These are phyloP conservation scores for Amauroascus niger DNA, from an alignment of 2,329 filamentous ascomycete genomes.

Conservation along the genomic window DNA sequence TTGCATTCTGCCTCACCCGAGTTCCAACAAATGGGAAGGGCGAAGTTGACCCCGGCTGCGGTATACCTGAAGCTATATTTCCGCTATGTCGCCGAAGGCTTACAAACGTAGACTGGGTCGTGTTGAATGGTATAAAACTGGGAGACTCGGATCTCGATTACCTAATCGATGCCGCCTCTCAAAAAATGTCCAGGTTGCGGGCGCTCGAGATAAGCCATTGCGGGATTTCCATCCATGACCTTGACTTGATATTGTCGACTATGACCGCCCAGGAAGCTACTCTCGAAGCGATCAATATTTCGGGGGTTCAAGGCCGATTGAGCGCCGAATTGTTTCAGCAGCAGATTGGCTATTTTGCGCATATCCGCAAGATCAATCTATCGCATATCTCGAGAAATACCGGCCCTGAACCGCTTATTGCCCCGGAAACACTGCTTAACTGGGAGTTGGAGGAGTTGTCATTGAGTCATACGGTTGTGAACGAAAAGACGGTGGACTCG, in stretches of 20 bases:
- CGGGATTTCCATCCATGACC: conserved; percentile 40
- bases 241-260: conserved; percentile 53
- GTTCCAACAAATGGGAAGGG: conserved; percentile 43
- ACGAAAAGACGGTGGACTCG: conserved; percentile 54
- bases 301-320: conserved; percentile 56
- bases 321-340: conserved; percentile 56
- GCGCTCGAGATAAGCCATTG: conserved; percentile 59
- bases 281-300: conserved; percentile 57
- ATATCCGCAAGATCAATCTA: conserved; percentile 56
- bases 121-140: conserved; percentile 58
- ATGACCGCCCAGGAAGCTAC: conserved; percentile 56
- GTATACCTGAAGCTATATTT: conserved; percentile 59
- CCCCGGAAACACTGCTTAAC: conserved; percentile 54
- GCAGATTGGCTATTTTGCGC: conserved; percentile 57
- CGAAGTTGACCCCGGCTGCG: conserved; percentile 53
- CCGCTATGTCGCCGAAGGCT: conserved; percentile 57
- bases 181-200: conserved; percentile 54
- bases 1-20: conserved; percentile 51
- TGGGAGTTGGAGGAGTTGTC: conserved; percentile 59
- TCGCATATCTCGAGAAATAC: conserved; percentile 56
- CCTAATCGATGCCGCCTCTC: conserved; percentile 57
- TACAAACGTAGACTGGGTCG: conserved; percentile 62
- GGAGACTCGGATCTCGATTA: conserved; percentile 60
- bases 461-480: conserved; percentile 54
- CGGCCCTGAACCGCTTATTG: conserved; percentile 53